Evolutionary conservation across 2,329 filamentous ascomycete species (phyloP).

Genomic region (Clarireedia sp.): DNA sequence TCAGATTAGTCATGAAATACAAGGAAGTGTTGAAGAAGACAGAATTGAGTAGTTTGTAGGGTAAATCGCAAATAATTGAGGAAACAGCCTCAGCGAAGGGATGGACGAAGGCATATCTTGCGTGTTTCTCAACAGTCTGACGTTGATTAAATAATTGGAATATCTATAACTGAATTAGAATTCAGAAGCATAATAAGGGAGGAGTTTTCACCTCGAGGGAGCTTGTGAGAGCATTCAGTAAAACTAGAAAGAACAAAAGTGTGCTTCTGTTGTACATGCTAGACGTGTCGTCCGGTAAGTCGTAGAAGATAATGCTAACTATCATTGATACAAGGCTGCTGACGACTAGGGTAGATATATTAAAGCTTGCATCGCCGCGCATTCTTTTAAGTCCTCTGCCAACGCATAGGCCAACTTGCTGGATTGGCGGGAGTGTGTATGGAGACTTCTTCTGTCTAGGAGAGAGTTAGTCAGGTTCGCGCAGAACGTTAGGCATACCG

Average conservation of each 20-base stretch:
- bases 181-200: background rate
- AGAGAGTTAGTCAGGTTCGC: background rate
- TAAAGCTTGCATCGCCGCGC: conserved; percentile 62
- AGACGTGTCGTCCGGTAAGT: conserved; percentile 43
- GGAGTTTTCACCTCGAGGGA: conserved; percentile 40
- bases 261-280: conserved; percentile 56
- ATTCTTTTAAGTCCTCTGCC: conserved; percentile 74
- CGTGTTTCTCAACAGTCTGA: conserved; percentile 85
- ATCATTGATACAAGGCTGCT: conserved; percentile 48
- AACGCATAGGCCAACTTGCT: conserved; percentile 77
- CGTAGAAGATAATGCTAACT: conserved; percentile 54
- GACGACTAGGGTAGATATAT: conserved; percentile 39
- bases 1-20: conserved; percentile 82
- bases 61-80: conserved; percentile 79
- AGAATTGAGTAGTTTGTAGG: conserved; percentile 57
- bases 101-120: conserved; percentile 81
- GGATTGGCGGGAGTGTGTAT: conserved; percentile 68
- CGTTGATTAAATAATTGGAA: conserved; percentile 74
- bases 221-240: conserved; percentile 57
- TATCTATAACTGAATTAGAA: conserved; percentile 42
- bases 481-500: background rate
- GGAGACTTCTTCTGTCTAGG: conserved; percentile 57
- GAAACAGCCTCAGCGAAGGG: conserved; percentile 84
- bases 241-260: conserved; percentile 58
- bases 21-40: conserved; percentile 71